Percentiles rank a stretch among this genome's conserved stretches.
These are phyloP conservation scores for Daldinia grandis DNA, from an alignment of 495 filamentous ascomycete genomes.

Conservation along the genomic window DNA sequence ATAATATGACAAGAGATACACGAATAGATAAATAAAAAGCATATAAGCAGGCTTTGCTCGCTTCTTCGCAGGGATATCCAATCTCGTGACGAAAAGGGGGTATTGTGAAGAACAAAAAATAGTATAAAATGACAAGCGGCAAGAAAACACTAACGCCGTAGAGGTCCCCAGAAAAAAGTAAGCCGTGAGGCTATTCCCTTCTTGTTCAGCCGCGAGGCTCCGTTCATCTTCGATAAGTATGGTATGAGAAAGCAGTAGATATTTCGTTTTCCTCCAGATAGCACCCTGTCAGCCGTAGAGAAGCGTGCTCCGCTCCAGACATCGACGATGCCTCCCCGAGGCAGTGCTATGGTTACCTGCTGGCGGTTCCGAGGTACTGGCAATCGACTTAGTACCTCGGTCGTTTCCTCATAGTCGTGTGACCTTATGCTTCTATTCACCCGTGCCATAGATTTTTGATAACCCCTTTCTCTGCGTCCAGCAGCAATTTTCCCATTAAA, in stretches of 20 bases:
- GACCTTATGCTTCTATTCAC: conserved; percentile 39
- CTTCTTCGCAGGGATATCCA: neutral
- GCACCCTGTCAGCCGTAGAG: conserved; percentile 1
- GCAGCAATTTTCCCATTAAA: conserved; percentile 24
- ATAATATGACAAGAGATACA: neutral
- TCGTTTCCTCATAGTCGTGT: conserved; percentile 37
- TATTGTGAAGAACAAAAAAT: conserved; percentile 27
- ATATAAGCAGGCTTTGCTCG: neutral
- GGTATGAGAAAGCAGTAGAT: conserved; percentile 24
- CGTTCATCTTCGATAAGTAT: conserved; percentile 47
- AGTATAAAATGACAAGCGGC: conserved; percentile 10
- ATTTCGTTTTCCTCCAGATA: conserved; percentile 11
- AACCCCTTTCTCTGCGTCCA: conserved; percentile 12
- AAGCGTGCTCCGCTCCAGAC: neutral
- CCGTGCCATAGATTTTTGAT: conserved; percentile 12
- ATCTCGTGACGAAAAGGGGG: conserved; percentile 14
- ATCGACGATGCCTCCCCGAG: conserved; percentile 11
- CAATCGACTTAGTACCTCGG: conserved; percentile 23
- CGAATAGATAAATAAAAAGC: neutral
- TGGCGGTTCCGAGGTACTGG: conserved; percentile 3
- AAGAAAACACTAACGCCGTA: conserved; percentile 36
- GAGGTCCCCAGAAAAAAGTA: conserved; percentile 36
- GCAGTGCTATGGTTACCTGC: conserved; percentile 36
- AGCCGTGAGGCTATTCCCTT: conserved; percentile 61
- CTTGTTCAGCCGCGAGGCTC: conserved; percentile 57